These are phyloP conservation scores for Geotrichum ghanense DNA, from an alignment of 805 yeast species.

Conservation along the genomic window DNA sequence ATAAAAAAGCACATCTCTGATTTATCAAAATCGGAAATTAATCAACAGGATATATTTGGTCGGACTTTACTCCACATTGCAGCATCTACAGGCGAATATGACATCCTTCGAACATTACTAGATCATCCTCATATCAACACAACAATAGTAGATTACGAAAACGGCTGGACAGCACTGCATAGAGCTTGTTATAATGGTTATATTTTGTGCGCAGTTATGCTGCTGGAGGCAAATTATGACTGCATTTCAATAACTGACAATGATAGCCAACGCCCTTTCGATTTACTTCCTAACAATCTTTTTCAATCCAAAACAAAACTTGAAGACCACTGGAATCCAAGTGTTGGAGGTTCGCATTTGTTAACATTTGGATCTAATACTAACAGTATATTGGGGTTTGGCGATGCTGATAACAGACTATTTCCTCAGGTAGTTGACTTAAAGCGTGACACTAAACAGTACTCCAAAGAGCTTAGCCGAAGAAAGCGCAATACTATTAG, in stretches of 20 bases:
- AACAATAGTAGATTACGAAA: slow-evolving; percentile 51
- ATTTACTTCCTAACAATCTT: slow-evolving; percentile 30
- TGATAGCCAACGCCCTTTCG: slow-evolving; percentile 62
- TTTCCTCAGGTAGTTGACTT: slow-evolving; percentile 32
- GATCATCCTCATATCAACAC: slow-evolving; percentile 38
- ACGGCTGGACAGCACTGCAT: slow-evolving; percentile 75
- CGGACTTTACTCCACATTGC: slow-evolving; percentile 29
- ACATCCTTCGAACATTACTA: slow-evolving; percentile 32
- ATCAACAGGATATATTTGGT: slow-evolving; percentile 58
- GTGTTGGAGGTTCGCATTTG: slow-evolving; percentile 34
- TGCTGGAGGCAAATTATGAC: slow-evolving; percentile 27
- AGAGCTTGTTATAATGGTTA: slow-evolving; percentile 50
- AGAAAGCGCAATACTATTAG: slow-evolving; percentile 3
- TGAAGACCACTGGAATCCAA: slow-evolving; percentile 6
- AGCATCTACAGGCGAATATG: slow-evolving; percentile 19
- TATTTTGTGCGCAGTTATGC: slow-evolving; percentile 38
- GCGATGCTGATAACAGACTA: slow-evolving; percentile 44
- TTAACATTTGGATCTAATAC: slow-evolving; percentile 53
- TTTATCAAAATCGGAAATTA: slow-evolving; percentile 30
- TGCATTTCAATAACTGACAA: slow-evolving; percentile 53
- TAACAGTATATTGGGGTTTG: slow-evolving; percentile 54
- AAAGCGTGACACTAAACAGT: slow-evolving; percentile 10
- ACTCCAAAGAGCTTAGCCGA: neutral
- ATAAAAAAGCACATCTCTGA: slow-evolving; percentile 12
- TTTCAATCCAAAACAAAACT: slow-evolving; percentile 15